These are phyloP conservation scores for Tilletia horrida DNA, from an alignment of 1,284 basidiomycete species.

Conservation along the genomic window DNA sequence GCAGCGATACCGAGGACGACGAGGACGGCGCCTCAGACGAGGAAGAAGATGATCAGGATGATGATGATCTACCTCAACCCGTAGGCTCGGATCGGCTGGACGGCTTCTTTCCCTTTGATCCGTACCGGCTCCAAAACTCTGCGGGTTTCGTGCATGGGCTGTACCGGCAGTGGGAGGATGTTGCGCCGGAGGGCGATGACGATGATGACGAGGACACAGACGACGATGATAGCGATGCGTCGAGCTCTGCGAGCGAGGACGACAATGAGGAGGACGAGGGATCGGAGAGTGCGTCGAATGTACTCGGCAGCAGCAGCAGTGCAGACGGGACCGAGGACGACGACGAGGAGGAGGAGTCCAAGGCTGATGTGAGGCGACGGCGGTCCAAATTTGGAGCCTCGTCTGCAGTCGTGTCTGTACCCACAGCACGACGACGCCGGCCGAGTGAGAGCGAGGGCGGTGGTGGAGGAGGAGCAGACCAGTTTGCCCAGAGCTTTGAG, in stretches of 20 bases:
- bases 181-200: conserved; percentile 48
- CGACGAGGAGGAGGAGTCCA: conserved; percentile 11
- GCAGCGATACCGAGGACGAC: not conserved
- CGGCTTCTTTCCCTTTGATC: conserved; percentile 97
- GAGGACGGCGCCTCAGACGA: not conserved
- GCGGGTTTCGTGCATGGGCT: conserved; percentile 58
- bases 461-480: conserved; percentile 28
- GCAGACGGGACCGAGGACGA: conserved; percentile 26
- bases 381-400: not conserved
- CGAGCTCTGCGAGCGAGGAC: conserved; percentile 19
- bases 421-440: conserved; percentile 18
- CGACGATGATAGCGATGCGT: conserved; percentile 45
- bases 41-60: not conserved
- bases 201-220: conserved; percentile 43
- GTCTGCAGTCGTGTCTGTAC: conserved; percentile 12
- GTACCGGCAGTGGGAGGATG: conserved; percentile 62
- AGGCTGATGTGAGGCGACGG: not conserved
- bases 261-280: conserved; percentile 44
- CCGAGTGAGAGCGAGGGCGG: conserved; percentile 13
- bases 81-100: conserved; percentile 61
- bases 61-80: conserved; percentile 1
- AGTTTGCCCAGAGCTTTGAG: conserved; percentile 45
- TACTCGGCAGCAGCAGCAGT: conserved; percentile 19
- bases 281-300: no score
- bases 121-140: conserved; percentile 75